Evolutionary conservation across 1,284 basidiomycete genomes (phyloP), one percentile per base, ranked within the genome.

Genomic region (Papiliotrema terrestris): DNA sequence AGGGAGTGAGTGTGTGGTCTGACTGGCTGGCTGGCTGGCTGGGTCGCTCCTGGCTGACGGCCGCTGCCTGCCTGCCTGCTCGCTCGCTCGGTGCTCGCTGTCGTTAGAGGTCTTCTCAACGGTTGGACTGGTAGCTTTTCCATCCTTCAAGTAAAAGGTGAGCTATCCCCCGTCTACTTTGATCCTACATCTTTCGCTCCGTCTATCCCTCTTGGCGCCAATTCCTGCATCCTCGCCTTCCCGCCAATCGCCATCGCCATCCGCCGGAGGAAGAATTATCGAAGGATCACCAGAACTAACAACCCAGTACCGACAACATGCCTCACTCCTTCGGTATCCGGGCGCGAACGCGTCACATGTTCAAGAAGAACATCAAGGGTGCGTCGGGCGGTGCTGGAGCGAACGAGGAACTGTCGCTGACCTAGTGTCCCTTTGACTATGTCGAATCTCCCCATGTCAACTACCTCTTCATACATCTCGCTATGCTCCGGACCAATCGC

Each of bases 251-350:
- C 35, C 56, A 6, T 47, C 32, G 11, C 25, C 32, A 19, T 38
- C 35, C 32, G 9, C 32, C 22, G 5, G n/a, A 50, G 29, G 29
- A 32, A 32, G 29, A 22, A 29, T 46, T 46, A 15, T 44, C 19
- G 11, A n/a, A 46, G 29, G 32, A 35, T 8, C 23, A 26, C n/a
- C 42, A 19, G 11, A 13, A 20, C 47, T 49, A 36, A 37, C 47
- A 11, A 11, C 52, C 52, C 17, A 55, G 51, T 71, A 86, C 61
- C 80, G 73, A 83, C 85, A 87, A 86, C 78, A 98, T 97, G 94
- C 93, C 95, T 83, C 91, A 98, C 91, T 97, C 94, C 60, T 97
- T 88, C 84, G 95, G 95, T 92, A 91, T 95, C 84, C 87, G 94
- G 78, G 94, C 94, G 87, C 92, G 95, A 72, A 98, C 95, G 85